These are phyloP conservation scores for Naganishia sp. DNA, from an alignment of 1,284 basidiomycete genomes.

Conservation along the genomic window DNA sequence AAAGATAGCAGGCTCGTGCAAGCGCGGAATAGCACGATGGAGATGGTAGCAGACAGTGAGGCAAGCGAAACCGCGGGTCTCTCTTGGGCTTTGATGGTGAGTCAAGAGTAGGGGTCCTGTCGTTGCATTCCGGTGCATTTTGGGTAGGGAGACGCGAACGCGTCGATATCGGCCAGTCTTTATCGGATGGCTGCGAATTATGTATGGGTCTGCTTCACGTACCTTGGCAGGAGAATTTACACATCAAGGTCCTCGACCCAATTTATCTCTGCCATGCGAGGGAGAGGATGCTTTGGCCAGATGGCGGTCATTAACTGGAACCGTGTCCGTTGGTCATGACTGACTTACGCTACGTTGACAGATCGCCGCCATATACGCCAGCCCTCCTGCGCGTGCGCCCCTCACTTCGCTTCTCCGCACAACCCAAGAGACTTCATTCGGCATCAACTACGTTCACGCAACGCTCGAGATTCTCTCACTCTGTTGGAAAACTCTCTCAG, in stretches of 20 bases:
- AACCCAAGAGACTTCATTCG: conserved; percentile 31
- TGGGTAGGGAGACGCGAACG: too few species aligned
- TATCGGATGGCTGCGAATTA: too few species aligned
- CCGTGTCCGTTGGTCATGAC: not conserved
- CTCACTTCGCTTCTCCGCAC: conserved; percentile 27
- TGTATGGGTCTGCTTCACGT: too few species aligned
- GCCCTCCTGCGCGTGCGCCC: conserved; percentile 4
- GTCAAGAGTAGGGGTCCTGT: not conserved
- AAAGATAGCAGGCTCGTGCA: conserved; percentile 28
- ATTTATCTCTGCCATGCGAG: not conserved
- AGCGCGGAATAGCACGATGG: conserved; percentile 25
- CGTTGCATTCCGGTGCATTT: not conserved
- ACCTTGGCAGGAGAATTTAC: too few species aligned
- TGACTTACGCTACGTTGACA: not conserved
- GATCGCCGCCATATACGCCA: conserved; percentile 34
- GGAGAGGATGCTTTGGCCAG: not conserved
- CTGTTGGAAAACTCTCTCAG: conserved; percentile 34
- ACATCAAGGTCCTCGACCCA: not conserved
- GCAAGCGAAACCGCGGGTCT: conserved; percentile 32
- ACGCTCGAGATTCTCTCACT: conserved; percentile 33
- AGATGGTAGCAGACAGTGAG: conserved; percentile 35
- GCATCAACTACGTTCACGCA: conserved; percentile 22
- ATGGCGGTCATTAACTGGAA: too few species aligned
- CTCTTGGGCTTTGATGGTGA: conserved; percentile 34
- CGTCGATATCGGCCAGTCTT: too few species aligned